Conservation (phyloP, 495 filamentous ascomycete genomes). For the Bombardia bombarda region DNA sequence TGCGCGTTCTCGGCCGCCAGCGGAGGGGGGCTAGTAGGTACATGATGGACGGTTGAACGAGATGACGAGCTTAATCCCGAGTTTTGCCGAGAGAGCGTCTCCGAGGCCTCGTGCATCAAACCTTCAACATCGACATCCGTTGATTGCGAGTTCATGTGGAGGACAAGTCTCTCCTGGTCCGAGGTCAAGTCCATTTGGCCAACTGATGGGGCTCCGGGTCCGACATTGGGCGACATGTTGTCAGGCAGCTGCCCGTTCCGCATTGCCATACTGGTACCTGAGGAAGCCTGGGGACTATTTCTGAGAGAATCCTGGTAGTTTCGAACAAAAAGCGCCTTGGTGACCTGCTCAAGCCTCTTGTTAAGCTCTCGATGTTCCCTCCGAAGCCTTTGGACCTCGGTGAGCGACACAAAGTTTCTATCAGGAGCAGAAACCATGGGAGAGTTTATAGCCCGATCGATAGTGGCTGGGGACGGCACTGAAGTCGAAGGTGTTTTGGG, state of each 20-base stretch:
- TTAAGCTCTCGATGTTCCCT: slow-evolving; percentile 13
- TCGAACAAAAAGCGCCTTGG: slow-evolving; percentile 5
- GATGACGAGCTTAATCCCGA: slow-evolving; percentile 17
- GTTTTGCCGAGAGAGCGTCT: slow-evolving; percentile 17
- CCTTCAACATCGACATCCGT: slow-evolving; percentile 21
- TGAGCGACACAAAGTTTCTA: slow-evolving; percentile 2
- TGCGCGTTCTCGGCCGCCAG: slow-evolving; percentile 3
- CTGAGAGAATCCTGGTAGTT: slow-evolving; percentile 1
- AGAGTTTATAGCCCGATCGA: not conserved
- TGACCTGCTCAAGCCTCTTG: slow-evolving; percentile 12
- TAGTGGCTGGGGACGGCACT: slow-evolving; percentile 5
- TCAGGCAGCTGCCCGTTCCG: not conserved
- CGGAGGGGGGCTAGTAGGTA: slow-evolving; percentile 19
- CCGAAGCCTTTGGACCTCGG: slow-evolving; percentile 14
- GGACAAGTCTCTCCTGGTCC: slow-evolving; percentile 18
- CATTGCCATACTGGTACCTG: not conserved
- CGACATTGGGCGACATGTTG: not conserved
- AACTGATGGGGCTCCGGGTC: no score
- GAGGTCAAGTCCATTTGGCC: slow-evolving; percentile 8
- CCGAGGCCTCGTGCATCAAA: slow-evolving; percentile 20
- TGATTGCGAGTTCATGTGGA: slow-evolving; percentile 21
- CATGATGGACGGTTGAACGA: slow-evolving; percentile 20
- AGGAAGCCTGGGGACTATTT: not conserved
- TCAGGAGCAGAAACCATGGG: not conserved
- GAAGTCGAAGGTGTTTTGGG: slow-evolving; percentile 4